Conservation (phyloP, 148 eudicot genomes). For the Persicaria tinctoria region DNA sequence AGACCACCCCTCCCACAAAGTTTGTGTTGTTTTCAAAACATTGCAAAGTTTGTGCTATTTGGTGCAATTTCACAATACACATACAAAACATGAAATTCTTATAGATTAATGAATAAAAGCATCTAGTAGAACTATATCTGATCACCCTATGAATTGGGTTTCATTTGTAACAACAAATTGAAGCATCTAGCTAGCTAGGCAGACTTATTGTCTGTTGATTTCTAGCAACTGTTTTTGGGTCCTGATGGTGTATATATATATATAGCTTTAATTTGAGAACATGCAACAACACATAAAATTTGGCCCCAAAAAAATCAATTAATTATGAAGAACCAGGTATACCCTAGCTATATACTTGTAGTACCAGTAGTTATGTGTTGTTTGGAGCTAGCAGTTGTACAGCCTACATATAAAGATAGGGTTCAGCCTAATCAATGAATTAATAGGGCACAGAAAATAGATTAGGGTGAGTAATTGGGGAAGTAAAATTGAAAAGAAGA, state of each 20-base stretch:
- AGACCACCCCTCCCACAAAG: too few species aligned
- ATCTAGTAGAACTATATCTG: neutral
- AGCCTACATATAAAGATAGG: neutral
- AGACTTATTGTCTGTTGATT: neutral
- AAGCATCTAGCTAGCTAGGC: constrained; percentile 1
- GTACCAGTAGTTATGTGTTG: neutral
- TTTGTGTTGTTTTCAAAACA: too few species aligned
- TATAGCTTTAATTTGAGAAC: neutral
- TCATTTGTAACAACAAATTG: neutral
- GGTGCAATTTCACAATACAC: neutral
- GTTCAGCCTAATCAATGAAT: constrained; percentile 8
- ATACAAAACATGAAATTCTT: too few species aligned
- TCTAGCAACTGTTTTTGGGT: neutral
- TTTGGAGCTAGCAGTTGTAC: neutral
- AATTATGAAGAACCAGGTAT: neutral
- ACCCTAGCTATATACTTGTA: neutral
- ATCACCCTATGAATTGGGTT: neutral
- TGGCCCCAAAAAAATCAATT: neutral
- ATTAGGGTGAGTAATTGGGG: neutral
- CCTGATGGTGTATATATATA: neutral
- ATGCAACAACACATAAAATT: neutral
- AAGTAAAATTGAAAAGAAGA: constrained; percentile 2
- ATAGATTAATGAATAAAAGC: neutral
- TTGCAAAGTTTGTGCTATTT: neutral
- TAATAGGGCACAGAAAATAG: neutral